These are phyloP conservation scores for Rhodotorula sp. DNA, from an alignment of 1,284 basidiomycete genomes.

Conservation along the genomic window DNA sequence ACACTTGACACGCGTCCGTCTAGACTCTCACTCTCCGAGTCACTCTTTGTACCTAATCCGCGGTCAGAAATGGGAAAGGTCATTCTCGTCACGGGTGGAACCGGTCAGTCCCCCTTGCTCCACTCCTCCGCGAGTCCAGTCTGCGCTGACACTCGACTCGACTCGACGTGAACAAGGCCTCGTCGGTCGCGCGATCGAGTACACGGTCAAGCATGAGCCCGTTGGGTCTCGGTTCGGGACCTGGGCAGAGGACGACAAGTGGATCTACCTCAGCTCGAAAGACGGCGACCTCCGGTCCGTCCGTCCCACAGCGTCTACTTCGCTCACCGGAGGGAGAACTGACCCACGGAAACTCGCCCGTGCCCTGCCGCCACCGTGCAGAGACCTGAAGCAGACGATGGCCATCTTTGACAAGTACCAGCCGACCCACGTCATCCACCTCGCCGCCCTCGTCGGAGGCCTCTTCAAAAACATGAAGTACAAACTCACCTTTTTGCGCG, in stretches of 20 bases:
- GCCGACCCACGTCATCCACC: slow-evolving; percentile 85
- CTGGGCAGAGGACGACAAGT: slow-evolving; percentile 64
- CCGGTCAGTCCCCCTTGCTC: slow-evolving; percentile 6
- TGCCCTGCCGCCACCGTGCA: neutral
- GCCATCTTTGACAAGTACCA: slow-evolving; percentile 76
- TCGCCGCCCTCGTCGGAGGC: slow-evolving; percentile 67
- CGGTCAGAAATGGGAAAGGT: slow-evolving; percentile 11
- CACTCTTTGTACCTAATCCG: too few species aligned
- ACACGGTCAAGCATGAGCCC: slow-evolving; percentile 73
- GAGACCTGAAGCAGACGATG: slow-evolving; percentile 42
- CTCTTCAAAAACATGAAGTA: slow-evolving; percentile 87
- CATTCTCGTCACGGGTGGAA: slow-evolving; percentile 64
- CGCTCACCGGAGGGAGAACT: too few species aligned
- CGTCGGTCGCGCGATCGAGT: slow-evolving; percentile 75
- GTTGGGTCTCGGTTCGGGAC: slow-evolving; percentile 73
- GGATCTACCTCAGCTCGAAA: slow-evolving; percentile 74
- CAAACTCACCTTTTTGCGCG: slow-evolving; percentile 82
- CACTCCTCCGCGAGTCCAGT: neutral
- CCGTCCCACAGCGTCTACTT: neutral
- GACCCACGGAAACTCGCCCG: neutral
- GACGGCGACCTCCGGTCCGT: slow-evolving; percentile 62
- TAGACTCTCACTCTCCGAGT: neutral
- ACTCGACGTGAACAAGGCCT: slow-evolving; percentile 59
- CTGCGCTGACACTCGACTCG: neutral
- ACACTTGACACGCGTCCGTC: neutral